Evolutionary conservation across 768 basidiomycete species (phyloP).

Genomic region (Lactarius evosmus): DNA sequence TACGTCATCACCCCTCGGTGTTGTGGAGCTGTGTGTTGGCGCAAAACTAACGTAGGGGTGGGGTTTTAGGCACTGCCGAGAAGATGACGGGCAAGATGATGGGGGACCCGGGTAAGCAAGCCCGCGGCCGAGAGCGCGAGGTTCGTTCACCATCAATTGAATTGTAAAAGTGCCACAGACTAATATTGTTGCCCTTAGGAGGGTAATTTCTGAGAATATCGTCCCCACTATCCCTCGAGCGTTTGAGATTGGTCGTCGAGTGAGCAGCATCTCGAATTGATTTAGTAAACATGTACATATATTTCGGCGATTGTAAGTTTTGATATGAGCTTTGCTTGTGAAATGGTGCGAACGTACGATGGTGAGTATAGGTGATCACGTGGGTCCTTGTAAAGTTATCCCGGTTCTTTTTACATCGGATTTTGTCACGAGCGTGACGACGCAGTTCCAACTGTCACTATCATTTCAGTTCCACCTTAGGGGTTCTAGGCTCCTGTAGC

Average conservation of each 20-base stretch:
- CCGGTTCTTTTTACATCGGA: too few relatives aligned
- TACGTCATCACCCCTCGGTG: slow-evolving; percentile 2
- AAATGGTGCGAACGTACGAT: too few relatives aligned
- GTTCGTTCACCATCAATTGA: slow-evolving; percentile 5
- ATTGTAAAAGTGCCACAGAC: background rate
- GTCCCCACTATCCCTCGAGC: background rate
- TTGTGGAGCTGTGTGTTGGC: background rate
- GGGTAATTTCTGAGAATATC: background rate
- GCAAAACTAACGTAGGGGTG: slow-evolving; percentile 7
- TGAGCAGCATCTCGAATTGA: too few relatives aligned
- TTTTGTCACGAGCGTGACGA: too few relatives aligned
- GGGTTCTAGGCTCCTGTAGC: too few relatives aligned
- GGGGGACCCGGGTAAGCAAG: slow-evolving; percentile 14
- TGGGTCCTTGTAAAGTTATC: too few relatives aligned
- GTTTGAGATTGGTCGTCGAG: too few relatives aligned
- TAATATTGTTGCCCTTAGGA: slow-evolving; percentile 17
- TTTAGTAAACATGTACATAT: background rate
- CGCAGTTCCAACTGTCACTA: too few relatives aligned
- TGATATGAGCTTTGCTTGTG: too few relatives aligned
- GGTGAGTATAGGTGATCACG: too few relatives aligned
- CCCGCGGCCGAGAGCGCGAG: slow-evolving; percentile 25
- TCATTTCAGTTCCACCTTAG: too few relatives aligned
- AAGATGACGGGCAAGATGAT: slow-evolving; percentile 17
- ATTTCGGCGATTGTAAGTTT: background rate
- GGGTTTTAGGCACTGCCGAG: slow-evolving; percentile 21